Conservation (phyloP, 2,329 filamentous ascomycete species). For the Nakataea oryzae region DNA sequence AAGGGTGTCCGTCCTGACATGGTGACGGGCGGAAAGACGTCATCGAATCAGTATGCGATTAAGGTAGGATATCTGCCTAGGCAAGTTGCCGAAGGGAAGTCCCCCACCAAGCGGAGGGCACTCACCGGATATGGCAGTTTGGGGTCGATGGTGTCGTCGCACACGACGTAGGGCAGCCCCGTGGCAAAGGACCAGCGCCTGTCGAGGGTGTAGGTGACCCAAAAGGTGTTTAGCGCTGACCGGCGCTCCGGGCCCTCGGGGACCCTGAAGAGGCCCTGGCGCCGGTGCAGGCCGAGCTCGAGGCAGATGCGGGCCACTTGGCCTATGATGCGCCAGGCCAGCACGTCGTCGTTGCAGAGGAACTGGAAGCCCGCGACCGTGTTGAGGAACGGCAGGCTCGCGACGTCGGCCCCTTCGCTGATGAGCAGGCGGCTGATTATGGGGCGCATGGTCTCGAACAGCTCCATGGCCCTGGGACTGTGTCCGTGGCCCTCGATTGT, state of each 20-base stretch:
- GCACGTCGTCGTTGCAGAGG: conserved; percentile 72
- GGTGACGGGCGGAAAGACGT: conserved; percentile 80
- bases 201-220: conserved; percentile 8
- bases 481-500: conserved; percentile 70
- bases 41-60: conserved; percentile 53
- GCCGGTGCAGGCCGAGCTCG: conserved; percentile 7
- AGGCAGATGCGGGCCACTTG: conserved; percentile 44
- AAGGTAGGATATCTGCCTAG: no score
- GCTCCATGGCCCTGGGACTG: conserved; percentile 59
- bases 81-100: no score
- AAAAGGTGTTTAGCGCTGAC: conserved; percentile 4
- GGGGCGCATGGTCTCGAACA: conserved; percentile 69
- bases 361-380: conserved; percentile 63
- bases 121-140: conserved; percentile 54
- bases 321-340: conserved; percentile 81
- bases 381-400: conserved; percentile 38
- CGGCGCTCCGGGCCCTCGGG: background rate
- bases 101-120: conserved; percentile 20
- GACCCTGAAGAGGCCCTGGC: conserved; percentile 21
- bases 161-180: conserved; percentile 8
- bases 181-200: conserved; percentile 7
- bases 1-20: conserved; percentile 55
- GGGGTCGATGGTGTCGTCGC: conserved; percentile 9
- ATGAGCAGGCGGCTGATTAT: conserved; percentile 57
- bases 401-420: conserved; percentile 36